These are phyloP conservation scores for Phoenix roebelenii DNA, from an alignment of 176 grass and related monocot species.

Conservation along the genomic window DNA sequence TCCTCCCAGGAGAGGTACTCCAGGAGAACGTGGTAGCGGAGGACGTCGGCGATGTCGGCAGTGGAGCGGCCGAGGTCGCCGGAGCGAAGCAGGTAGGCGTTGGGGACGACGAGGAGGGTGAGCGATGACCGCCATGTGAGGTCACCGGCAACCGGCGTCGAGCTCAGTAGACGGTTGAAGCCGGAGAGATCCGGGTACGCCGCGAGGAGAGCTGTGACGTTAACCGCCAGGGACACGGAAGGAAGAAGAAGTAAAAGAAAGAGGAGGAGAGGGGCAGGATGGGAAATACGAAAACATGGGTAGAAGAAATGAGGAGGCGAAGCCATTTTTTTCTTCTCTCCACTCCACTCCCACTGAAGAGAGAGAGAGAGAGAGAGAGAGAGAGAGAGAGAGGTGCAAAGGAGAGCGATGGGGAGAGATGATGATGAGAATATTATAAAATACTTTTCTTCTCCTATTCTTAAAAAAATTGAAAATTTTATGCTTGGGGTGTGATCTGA, in stretches of 20 bases:
- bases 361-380: too few species aligned
- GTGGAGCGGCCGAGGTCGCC: conserved; percentile 46
- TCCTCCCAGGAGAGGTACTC: conserved; percentile 82
- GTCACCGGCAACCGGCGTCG: conserved; percentile 50
- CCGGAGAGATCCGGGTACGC: conserved; percentile 46
- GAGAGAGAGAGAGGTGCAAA: too few species aligned
- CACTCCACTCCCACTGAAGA: neutral
- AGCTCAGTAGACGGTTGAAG: conserved; percentile 55
- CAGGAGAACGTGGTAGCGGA: conserved; percentile 88
- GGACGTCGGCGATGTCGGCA: conserved; percentile 76
- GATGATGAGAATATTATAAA: too few species aligned
- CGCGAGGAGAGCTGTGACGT: conserved; percentile 66
- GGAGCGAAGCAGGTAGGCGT: conserved; percentile 52
- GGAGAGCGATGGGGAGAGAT: too few species aligned
- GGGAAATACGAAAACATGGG: neutral
- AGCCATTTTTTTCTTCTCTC: conserved; percentile 1
- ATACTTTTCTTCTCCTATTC: too few species aligned
- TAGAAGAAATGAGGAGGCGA: neutral
- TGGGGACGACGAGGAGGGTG: conserved; percentile 76
- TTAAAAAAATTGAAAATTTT: too few species aligned
- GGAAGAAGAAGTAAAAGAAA: conserved; percentile 20
- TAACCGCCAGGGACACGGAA: conserved; percentile 21
- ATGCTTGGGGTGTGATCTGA: too few species aligned
- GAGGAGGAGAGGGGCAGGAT: conserved; percentile 14
- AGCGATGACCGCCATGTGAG: conserved; percentile 62